Evolutionary conservation across 2,329 filamentous ascomycete genomes (phyloP).

Genomic region (Epichloe brachyelytri): DNA sequence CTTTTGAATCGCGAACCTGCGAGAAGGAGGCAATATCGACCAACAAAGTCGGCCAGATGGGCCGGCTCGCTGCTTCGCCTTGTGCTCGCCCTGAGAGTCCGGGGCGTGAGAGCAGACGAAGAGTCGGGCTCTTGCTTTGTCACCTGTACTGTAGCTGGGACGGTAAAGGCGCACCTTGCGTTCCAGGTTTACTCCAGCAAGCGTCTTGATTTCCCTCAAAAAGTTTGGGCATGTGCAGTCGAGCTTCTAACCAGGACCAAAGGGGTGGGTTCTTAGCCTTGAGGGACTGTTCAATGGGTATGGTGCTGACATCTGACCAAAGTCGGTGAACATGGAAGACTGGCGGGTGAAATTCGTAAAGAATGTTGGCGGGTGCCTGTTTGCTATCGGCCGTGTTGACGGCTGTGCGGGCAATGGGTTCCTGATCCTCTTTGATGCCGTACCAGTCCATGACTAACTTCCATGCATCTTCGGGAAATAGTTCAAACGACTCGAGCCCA

Average conservation of each 20-base stretch:
- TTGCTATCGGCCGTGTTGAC: slow-evolving; percentile 52
- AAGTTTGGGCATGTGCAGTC: slow-evolving; percentile 56
- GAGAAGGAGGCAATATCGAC: slow-evolving; percentile 42
- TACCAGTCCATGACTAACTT: slow-evolving; percentile 72
- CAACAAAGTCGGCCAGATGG: slow-evolving; percentile 29
- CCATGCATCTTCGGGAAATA: slow-evolving; percentile 73
- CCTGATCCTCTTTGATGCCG: slow-evolving; percentile 55
- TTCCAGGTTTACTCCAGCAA: slow-evolving; percentile 51
- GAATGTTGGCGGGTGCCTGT: slow-evolving; percentile 43
- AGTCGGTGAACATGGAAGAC: slow-evolving; percentile 77
- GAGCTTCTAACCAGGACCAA: slow-evolving; percentile 58
- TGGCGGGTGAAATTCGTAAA: slow-evolving; percentile 75
- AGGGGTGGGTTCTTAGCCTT: slow-evolving; percentile 48
- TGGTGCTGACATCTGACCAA: slow-evolving; percentile 44
- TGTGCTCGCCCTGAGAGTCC: slow-evolving; percentile 22
- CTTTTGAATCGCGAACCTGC: slow-evolving; percentile 15
- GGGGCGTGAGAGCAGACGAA: slow-evolving; percentile 25
- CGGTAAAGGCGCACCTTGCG: slow-evolving; percentile 62
- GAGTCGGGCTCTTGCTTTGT: slow-evolving; percentile 21
- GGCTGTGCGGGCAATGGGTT: slow-evolving; percentile 61
- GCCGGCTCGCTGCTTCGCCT: slow-evolving; percentile 12
- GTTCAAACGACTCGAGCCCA: slow-evolving; percentile 57
- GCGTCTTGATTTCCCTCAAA: slow-evolving; percentile 57
- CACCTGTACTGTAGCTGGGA: slow-evolving; percentile 33
- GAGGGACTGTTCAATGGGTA: slow-evolving; percentile 43